These are phyloP conservation scores for Penicillium italicum DNA, from an alignment of 2,329 filamentous ascomycete species.

Conservation along the genomic window DNA sequence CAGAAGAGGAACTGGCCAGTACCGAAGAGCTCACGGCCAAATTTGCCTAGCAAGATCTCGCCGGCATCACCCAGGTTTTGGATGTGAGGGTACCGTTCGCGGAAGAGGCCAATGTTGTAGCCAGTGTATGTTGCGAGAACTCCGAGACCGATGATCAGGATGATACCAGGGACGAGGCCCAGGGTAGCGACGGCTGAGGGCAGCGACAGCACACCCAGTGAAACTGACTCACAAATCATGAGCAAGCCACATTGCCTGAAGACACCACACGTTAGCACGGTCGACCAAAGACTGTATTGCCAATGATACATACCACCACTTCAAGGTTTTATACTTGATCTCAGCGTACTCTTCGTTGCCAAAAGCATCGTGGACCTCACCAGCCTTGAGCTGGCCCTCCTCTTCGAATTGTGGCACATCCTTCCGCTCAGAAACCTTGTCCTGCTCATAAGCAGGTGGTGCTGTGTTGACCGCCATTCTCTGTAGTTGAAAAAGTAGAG, in stretches of 20 bases:
- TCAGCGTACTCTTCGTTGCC: slow-evolving; percentile 26
- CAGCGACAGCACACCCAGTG: slow-evolving; percentile 24
- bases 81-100: slow-evolving; percentile 55
- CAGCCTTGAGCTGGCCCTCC: slow-evolving; percentile 20
- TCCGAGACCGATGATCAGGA: slow-evolving; percentile 54
- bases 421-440: slow-evolving; percentile 22
- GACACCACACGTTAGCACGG: background rate
- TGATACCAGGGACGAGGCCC: slow-evolving; percentile 40
- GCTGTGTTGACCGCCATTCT: slow-evolving; percentile 20
- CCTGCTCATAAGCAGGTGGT: slow-evolving; percentile 18
- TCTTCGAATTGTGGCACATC: slow-evolving; percentile 13
- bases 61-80: slow-evolving; percentile 67
- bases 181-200: slow-evolving; percentile 23
- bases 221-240: slow-evolving; percentile 28
- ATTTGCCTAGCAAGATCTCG: slow-evolving; percentile 56
- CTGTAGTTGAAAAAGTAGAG: slow-evolving; percentile 4
- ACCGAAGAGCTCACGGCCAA: slow-evolving; percentile 62
- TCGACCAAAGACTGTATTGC: background rate
- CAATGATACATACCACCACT: slow-evolving; percentile 21
- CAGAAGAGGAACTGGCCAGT: slow-evolving; percentile 61
- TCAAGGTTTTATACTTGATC: slow-evolving; percentile 28
- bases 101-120: slow-evolving; percentile 59
- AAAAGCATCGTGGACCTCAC: slow-evolving; percentile 24
- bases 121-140: slow-evolving; percentile 57
- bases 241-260: slow-evolving; percentile 25